These are phyloP conservation scores for Quercus engelmannii DNA, from an alignment of 306 rosid genomes.

Conservation along the genomic window DNA sequence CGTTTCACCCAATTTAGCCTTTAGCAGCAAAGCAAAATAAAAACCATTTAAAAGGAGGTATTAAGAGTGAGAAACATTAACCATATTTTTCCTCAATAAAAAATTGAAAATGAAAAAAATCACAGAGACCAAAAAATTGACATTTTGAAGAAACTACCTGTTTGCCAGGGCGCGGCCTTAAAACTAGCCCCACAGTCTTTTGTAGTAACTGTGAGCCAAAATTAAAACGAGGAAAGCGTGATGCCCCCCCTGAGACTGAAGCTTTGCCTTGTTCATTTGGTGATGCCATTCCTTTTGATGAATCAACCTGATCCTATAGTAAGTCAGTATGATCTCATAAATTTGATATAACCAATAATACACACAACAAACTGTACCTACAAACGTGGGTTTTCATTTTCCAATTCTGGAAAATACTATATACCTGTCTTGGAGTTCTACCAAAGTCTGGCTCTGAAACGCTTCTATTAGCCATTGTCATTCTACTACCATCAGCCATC, in stretches of 20 bases:
- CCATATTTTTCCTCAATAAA: not conserved
- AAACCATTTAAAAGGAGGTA: slow-evolving; percentile 19
- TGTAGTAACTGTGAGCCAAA: slow-evolving; percentile 76
- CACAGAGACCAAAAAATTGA: not conserved
- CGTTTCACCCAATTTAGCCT: slow-evolving; percentile 89
- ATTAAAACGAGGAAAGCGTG: slow-evolving; percentile 76
- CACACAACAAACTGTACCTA: not conserved
- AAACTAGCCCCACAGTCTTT: slow-evolving; percentile 71
- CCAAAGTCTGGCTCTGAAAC: slow-evolving; percentile 94
- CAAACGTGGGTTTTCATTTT: not conserved
- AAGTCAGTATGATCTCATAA: slow-evolving; percentile 16
- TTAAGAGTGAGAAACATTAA: slow-evolving; percentile 11
- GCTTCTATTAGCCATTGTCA: slow-evolving; percentile 70
- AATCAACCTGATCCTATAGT: slow-evolving; percentile 28
- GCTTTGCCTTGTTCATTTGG: slow-evolving; percentile 56
- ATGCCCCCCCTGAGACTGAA: slow-evolving; percentile 50
- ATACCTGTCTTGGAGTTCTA: slow-evolving; percentile 77
- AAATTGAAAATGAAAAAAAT: not conserved
- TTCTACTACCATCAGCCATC: slow-evolving; percentile 52
- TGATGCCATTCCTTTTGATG: slow-evolving; percentile 46
- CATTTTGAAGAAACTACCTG: slow-evolving; percentile 50
- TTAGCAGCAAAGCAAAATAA: slow-evolving; percentile 24
- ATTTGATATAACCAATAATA: not conserved
- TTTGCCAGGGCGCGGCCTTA: slow-evolving; percentile 63
- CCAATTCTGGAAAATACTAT: slow-evolving; percentile 19